Evolutionary conservation across 805 yeast species (phyloP), one percentile per base, ranked within the genome.

Genomic region (Teunomyces lycoperdinae): DNA sequence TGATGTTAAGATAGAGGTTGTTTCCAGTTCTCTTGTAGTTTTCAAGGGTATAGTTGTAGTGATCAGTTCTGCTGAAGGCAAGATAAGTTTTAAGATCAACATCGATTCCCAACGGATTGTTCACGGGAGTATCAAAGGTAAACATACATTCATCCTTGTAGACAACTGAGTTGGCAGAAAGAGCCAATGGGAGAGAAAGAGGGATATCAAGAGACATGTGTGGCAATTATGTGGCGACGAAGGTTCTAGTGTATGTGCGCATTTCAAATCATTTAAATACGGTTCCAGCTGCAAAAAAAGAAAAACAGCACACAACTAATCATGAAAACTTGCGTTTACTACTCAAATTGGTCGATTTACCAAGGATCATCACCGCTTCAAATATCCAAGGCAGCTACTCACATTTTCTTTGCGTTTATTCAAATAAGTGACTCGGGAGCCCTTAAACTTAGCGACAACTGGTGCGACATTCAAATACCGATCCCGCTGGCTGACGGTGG

Each of bases 131-230:
- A 51, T 84, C 92, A 60, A 86, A 92, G 45, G 91, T 85, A 67
- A 80, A 92, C 70, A 87, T 86, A 62, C 97, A 91, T 55, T 90
- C 97, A 68, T 92, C 97, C 61, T 89, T 91, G 58, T 81, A 84
- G 13, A 91, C 80, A 2, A 75, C 57, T 34, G 63, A 49, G 20
- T 55, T 48, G 13, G 58, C 41, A 1, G 63, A 51, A 26, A 68
- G 53, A 4, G 43, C 32, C 26, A 50, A 20, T 5, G 68, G 63
- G 26, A 68, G 49, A 17, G 44, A 42, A 9, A 43, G 27, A 6
- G 55, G 54, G 20, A 53, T 46, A 40, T 52, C 54, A 20, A 48
- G 26, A 14, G 46, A 16, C 52, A 49, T 38, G 5, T n/a, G n/a
- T 10, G 11, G 9, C 11, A 13, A 39, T 28, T 5, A 9, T 24